Evolutionary conservation across 306 rosid species (phyloP).

Genomic region (Citrullus amarus): DNA sequence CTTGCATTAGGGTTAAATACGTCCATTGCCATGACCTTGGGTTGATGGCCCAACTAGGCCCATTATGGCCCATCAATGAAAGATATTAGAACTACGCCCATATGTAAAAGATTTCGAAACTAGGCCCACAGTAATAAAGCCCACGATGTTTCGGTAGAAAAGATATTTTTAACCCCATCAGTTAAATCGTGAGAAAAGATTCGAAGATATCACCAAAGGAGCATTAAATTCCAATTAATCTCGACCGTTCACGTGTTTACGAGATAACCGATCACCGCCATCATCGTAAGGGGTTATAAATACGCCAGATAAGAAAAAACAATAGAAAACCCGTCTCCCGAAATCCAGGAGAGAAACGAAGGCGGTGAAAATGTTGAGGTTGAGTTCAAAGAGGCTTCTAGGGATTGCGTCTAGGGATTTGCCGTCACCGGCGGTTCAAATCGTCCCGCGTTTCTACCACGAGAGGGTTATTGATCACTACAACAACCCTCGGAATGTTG

Average conservation of each 20-base stretch:
- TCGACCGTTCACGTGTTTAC: constrained; percentile 3
- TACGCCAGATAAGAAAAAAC: not conserved
- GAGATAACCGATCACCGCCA: not conserved
- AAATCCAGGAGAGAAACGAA: not conserved
- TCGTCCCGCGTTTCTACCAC: constrained; percentile 48
- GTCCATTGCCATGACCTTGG: not conserved
- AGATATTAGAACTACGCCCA: not conserved
- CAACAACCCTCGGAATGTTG: constrained; percentile 74
- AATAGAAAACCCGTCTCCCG: not conserved
- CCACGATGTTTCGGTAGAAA: not conserved
- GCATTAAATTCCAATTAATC: not conserved
- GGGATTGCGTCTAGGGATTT: constrained; percentile 28
- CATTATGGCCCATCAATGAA: not conserved
- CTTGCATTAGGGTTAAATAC: not conserved
- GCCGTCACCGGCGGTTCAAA: constrained; percentile 22
- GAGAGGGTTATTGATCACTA: constrained; percentile 87
- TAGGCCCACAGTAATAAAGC: not conserved
- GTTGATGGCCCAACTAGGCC: not conserved
- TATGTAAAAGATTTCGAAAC: not conserved
- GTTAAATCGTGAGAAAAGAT: not conserved
- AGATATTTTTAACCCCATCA: not conserved
- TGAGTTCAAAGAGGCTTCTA: constrained; percentile 33
- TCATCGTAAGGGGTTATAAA: not conserved
- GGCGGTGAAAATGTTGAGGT: constrained; percentile 39
- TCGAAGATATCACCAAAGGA: not conserved